Evolutionary conservation across 2,329 filamentous ascomycete genomes (phyloP), one percentile per base, ranked within the genome.

Genomic region (Leptographium wingfieldii): DNA sequence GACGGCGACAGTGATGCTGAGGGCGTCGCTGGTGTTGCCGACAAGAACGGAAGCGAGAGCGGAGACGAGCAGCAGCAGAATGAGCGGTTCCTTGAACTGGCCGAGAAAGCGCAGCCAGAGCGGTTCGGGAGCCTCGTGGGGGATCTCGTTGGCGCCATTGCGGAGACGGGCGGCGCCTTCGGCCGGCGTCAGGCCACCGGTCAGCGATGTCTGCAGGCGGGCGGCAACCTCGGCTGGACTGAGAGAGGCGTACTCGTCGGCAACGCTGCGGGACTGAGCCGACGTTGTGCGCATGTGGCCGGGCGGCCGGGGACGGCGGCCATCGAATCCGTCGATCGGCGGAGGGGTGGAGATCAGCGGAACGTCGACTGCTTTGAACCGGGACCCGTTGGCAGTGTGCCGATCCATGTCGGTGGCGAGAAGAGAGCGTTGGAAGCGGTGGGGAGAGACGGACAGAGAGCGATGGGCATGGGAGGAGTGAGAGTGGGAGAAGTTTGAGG

Each of bases 61-160:
- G 3, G 94, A 97, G 7, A 84, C 88, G 27, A 99, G 81, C 19
- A 99, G 80, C n/a, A 99, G 80, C 27, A 97, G 74, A 64, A 99
- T 99, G 59, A 99, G 77, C 0, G 94, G 92, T 70, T 99, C 94
- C 69, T 95, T 91, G 71, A 99, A 99, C 69, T 99, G 94, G 73
- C 95, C 95, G 62, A 96, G 71, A 68, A 99, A 99, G 61, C 94
- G 88, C 59, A 96, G 75, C 91, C 94, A 99, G 61, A 99, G 76
- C 11, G 94, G 92, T 73, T 99, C 94, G 1, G 92, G 90, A 59
- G 90, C 86, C 62, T 97, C 92, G 72, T 95, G 90, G 6, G 94
- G 90, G 46, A 99, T 87, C 73, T 99, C 94, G 73, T 99, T 99
- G 33, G 88, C 85, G 38, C 94, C 94, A 75, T 87, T 83, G 68